A percentile compares a stretch with the other conserved stretches of the same genome.
These are phyloP conservation scores for Talaromyces sp. DNA, from an alignment of 2,329 filamentous ascomycete species.

Conservation along the genomic window DNA sequence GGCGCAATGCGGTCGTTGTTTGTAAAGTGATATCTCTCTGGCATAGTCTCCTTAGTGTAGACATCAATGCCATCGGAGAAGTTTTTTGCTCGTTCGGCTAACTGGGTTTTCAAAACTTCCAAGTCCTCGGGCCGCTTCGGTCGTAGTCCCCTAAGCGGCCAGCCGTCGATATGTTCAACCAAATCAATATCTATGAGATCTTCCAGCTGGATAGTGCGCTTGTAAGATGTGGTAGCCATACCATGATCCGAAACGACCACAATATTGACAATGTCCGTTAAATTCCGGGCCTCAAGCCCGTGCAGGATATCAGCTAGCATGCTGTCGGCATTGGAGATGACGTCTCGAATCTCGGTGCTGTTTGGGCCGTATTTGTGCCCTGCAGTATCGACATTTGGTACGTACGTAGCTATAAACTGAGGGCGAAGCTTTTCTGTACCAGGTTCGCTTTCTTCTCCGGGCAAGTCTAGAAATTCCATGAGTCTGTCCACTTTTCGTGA, in stretches of 20 bases:
- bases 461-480: conserved; percentile 76
- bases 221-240: conserved; percentile 87
- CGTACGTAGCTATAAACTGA: conserved; percentile 89
- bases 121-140: conserved; percentile 67
- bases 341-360: conserved; percentile 79
- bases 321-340: conserved; percentile 71
- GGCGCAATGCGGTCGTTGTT: conserved; percentile 87
- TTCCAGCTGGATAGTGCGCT: conserved; percentile 80
- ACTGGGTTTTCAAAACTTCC: conserved; percentile 58
- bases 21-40: conserved; percentile 83
- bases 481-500: conserved; percentile 72
- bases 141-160: conserved; percentile 85
- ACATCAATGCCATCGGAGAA: conserved; percentile 67
- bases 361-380: conserved; percentile 90
- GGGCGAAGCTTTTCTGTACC: conserved; percentile 59
- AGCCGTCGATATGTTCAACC: conserved; percentile 83
- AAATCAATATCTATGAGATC: conserved; percentile 74
- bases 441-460: conserved; percentile 60
- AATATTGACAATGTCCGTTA: conserved; percentile 86
- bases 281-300: conserved; percentile 73
- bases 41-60: conserved; percentile 85
- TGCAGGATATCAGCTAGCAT: conserved; percentile 75
- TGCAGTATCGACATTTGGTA: conserved; percentile 83
- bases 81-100: conserved; percentile 53
- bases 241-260: conserved; percentile 97